These are phyloP conservation scores for Aureobasidium uvarum DNA, from an alignment of 2,329 filamentous ascomycete genomes.

Conservation along the genomic window DNA sequence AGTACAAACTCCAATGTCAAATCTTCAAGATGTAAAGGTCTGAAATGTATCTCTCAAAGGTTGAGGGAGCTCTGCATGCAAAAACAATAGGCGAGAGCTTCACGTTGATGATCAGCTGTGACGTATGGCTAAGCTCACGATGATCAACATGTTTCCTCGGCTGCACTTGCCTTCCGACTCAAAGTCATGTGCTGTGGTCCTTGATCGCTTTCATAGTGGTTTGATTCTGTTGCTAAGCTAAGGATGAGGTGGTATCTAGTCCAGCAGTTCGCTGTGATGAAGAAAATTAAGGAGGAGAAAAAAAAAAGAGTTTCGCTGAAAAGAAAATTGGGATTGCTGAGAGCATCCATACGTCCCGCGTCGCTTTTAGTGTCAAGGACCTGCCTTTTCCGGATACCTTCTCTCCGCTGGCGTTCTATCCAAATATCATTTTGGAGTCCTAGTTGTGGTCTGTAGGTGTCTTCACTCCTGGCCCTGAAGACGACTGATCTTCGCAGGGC, in stretches of 20 bases:
- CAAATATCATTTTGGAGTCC: background rate
- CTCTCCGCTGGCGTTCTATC: constrained; percentile 4
- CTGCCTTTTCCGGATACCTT: background rate
- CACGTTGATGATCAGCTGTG: constrained; percentile 16
- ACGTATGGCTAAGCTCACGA: background rate
- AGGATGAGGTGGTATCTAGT: background rate
- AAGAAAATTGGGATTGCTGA: constrained; percentile 2
- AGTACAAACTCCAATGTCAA: background rate
- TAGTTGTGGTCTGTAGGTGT: background rate
- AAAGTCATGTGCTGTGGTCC: constrained; percentile 17
- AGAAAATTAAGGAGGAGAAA: background rate
- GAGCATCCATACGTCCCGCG: constrained; percentile 8
- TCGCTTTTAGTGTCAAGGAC: constrained; percentile 2
- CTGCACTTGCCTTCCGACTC: constrained; percentile 2
- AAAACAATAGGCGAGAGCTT: background rate
- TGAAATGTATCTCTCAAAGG: constrained; percentile 8
- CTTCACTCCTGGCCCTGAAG: background rate
- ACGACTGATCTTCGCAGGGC: background rate
- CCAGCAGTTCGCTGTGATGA: background rate
- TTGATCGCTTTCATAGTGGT: background rate
- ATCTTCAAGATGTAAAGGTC: background rate
- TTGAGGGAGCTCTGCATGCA: constrained; percentile 1
- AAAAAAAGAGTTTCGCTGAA: background rate
- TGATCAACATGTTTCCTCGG: background rate
- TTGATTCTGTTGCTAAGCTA: constrained; percentile 7